Base-by-base conservation (phyloP, 2,329 filamentous ascomycete genomes). In the Pseudophaeomoniella oleicola region DNA sequence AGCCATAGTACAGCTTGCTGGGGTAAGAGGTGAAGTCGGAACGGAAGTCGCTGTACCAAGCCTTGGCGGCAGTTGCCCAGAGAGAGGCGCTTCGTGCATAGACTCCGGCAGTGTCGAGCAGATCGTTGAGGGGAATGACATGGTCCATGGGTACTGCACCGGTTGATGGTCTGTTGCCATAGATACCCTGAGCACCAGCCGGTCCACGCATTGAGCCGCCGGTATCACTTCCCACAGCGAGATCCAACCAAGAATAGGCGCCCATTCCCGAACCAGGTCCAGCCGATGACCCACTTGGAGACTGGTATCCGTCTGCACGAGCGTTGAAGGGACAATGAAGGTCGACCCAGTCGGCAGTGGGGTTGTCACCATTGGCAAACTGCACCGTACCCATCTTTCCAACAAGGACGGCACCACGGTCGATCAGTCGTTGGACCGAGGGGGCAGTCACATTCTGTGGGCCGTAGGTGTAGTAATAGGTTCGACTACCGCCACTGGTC, bases 131-230 rank as follows among this genome's bases (percentile, higher is more conserved):
- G 1, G 66, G 61, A 40, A 66, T 53, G 3, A 60, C 62, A 2
- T 56, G 44, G n/a, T 62, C 58, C 0, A 67, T 49, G 0, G 44
- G 44, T 3, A 66, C 58, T 3, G 62, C 47, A 0, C 50, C 58
- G 4, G 61, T 57, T 32, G 57, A 58, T 0, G 64, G 64, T 0
- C 65, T 51, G 40, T 65, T 63, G n/a, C 63, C 67, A 22, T 63
- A 68, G 0, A 63, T 40, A 1, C 64, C 66, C 15, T 62, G 54
- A 1, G 55, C 50, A 0, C 51, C 53, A 2, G 63, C 59, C 0
- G 66, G 66, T 1, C 60, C 56, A n/a, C 65, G 56, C 37, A 68
- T 64, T 3, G 57, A 62, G 4, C 60, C 60, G 3, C 60, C 64
- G 2, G 64, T 69, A 32, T 60, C 57, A 10, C 46, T 52, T 2